Evolutionary conservation across 768 basidiomycete genomes (phyloP).

Genomic region (Tricholoma furcatifolium): DNA sequence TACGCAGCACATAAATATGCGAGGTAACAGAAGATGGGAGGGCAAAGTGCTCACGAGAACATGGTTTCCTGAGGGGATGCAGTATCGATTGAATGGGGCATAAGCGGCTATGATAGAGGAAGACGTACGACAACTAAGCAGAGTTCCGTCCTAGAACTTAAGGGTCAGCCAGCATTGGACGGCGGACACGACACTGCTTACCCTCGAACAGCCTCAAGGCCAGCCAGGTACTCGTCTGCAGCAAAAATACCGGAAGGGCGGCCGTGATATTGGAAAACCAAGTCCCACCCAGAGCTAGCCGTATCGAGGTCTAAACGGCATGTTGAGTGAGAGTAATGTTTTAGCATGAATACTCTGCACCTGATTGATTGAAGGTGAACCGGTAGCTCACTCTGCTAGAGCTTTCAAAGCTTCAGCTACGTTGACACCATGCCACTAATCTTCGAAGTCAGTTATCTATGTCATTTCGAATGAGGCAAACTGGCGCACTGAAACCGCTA

Average conservation of each 20-base stretch:
- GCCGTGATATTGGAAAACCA: conserved; percentile 58
- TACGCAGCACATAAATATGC: conserved; percentile 14
- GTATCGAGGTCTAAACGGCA: conserved; percentile 39
- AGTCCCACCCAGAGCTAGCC: conserved; percentile 52
- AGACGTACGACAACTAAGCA: conserved; percentile 50
- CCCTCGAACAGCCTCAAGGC: conserved; percentile 51
- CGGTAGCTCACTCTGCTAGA: conserved; percentile 49
- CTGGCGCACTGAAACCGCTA: conserved; percentile 33
- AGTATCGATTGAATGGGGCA: not conserved
- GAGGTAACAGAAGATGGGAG: not conserved
- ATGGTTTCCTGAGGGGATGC: conserved; percentile 46
- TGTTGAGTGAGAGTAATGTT: not conserved
- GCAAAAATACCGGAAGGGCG: conserved; percentile 56
- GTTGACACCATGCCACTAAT: conserved; percentile 59
- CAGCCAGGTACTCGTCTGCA: conserved; percentile 57
- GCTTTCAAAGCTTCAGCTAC: conserved; percentile 59
- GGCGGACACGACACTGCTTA: conserved; percentile 17
- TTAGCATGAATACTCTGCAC: conserved; percentile 21
- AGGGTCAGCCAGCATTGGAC: not conserved
- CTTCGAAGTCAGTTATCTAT: not conserved
- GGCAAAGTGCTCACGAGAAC: conserved; percentile 45
- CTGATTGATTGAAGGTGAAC: conserved; percentile 55
- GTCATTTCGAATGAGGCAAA: not conserved
- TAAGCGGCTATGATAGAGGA: not conserved
- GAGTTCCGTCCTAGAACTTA: conserved; percentile 43